Conservation (phyloP, 768 basidiomycete genomes). For the Termitomyces sp. region DNA sequence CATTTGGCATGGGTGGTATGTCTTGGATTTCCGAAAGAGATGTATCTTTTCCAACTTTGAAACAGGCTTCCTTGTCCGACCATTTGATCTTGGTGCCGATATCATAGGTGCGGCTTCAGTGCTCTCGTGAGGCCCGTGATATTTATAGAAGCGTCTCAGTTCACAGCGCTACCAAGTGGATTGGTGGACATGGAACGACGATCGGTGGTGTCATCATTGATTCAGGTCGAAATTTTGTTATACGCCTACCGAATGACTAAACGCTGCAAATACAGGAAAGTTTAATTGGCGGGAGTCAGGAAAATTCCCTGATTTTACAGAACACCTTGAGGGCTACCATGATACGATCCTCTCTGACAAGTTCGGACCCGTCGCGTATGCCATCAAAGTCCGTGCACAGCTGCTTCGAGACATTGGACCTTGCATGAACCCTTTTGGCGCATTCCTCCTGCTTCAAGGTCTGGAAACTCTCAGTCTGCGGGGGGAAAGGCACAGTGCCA, state of each 20-base stretch:
- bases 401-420: slow-evolving; percentile 66
- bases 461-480: slow-evolving; percentile 74
- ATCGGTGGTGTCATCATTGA: slow-evolving; percentile 76
- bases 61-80: slow-evolving; percentile 56
- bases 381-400: slow-evolving; percentile 58
- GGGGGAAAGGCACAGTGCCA: slow-evolving; percentile 65
- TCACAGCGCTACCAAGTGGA: slow-evolving; percentile 84
- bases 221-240: slow-evolving; percentile 35
- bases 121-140: too few species aligned
- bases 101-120: slow-evolving; percentile 45
- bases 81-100: slow-evolving; percentile 73
- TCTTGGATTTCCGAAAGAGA: background rate
- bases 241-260: slow-evolving; percentile 3
- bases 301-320: slow-evolving; percentile 70
- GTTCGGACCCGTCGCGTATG: slow-evolving; percentile 62
- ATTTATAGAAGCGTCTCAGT: slow-evolving; percentile 26
- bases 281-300: slow-evolving; percentile 71
- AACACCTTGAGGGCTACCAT: slow-evolving; percentile 73
- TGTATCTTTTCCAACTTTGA: slow-evolving; percentile 11
- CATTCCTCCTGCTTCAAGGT: slow-evolving; percentile 74
- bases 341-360: slow-evolving; percentile 62
- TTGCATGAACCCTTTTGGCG: slow-evolving; percentile 62
- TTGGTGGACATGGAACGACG: slow-evolving; percentile 75
- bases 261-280: slow-evolving; percentile 34
- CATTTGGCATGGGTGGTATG: slow-evolving; percentile 66